A percentile compares a stretch with the other conserved stretches of the same genome.
phyloP scores from a whole-genome alignment of 805 yeast species.

The Candida parachauliodes region DNA sequence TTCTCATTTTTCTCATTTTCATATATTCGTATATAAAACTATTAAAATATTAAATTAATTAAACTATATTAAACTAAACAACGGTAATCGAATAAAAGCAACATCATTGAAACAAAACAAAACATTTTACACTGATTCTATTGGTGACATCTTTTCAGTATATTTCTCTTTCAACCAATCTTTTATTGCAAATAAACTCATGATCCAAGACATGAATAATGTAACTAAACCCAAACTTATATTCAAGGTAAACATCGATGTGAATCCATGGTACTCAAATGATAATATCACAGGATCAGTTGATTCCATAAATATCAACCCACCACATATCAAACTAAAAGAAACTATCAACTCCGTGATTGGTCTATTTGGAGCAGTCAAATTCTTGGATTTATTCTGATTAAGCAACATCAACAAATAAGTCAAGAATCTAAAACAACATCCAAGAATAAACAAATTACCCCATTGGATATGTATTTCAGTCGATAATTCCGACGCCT shows the following conservation, averaged over 20 bases:
- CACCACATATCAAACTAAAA: conserved; percentile 83
- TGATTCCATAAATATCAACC: conserved; percentile 87
- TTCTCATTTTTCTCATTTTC: too few relatives aligned
- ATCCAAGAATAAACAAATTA: conserved; percentile 71
- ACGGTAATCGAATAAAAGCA: too few relatives aligned
- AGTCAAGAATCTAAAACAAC: conserved; percentile 70
- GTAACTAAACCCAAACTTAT: conserved; percentile 77
- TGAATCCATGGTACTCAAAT: conserved; percentile 63
- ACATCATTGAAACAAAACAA: background rate
- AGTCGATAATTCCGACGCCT: conserved; percentile 75
- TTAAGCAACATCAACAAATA: conserved; percentile 50
- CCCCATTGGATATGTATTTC: conserved; percentile 93
- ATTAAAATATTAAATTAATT: too few relatives aligned
- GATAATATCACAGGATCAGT: conserved; percentile 83
- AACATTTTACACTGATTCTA: background rate
- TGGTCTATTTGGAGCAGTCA: conserved; percentile 52
- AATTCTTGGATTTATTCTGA: conserved; percentile 28
- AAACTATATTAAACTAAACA: too few relatives aligned
- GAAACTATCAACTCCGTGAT: conserved; percentile 79
- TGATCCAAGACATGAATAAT: conserved; percentile 84
- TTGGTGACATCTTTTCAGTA: background rate
- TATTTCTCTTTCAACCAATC: conserved; percentile 32
- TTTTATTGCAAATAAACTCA: conserved; percentile 62
- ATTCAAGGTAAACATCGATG: conserved; percentile 90
- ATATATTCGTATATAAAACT: too few relatives aligned